Base-by-base conservation (phyloP, 2,329 filamentous ascomycete genomes). In the Neonectria faginata region DNA sequence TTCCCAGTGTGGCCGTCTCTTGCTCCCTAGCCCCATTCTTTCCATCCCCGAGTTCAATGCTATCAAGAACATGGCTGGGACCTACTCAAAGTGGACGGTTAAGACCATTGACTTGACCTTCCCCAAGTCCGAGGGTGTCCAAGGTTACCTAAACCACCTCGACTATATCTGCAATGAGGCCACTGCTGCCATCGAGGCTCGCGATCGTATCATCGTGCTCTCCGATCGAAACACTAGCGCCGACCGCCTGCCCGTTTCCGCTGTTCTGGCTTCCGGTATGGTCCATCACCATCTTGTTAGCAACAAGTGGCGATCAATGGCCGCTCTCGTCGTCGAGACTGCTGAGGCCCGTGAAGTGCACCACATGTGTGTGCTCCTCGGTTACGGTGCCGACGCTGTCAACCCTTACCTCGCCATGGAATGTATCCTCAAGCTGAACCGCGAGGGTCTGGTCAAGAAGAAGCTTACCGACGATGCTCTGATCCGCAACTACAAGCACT, bases 301-400 rank as follows among this genome's bases (percentile, higher is more conserved):
- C 80, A 97, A 97, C 86, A 95, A 97, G 83, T 97, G 94, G 93
- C 88, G 95, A 78, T 94, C 95, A 12, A 88, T 94, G 80, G 93
- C 89, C 70, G 95, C 94, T 51, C 82, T 98, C 50, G 86, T 97
- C 44, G 88, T 97, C 36, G 95, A 98, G 84, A 97, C 94, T 68
- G 95, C 92, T 50, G 95, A 98, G 79, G 95, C 95, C 73, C 93
- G 95, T 81, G 95, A 98, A 81, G 95, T 98, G 8, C 95, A 98
- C 80, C 95, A 98, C 82, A 97, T 97, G 93, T 97, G 93, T 83
- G 95, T 98, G n/a, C 87, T 97, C 47, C 88, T 98, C 65, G 95
- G 95, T 59, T 98, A 98, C 75, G 95, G 95, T 83, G 94, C 92
- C 60, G 95, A 98, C 82, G 95, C 91, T 53, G 89, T 98, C 77